A percentile compares a stretch with the other conserved stretches of the same genome.
Conservation (phyloP, 495 filamentous ascomycete genomes). For the Hypoxylon trugodes region DNA sequence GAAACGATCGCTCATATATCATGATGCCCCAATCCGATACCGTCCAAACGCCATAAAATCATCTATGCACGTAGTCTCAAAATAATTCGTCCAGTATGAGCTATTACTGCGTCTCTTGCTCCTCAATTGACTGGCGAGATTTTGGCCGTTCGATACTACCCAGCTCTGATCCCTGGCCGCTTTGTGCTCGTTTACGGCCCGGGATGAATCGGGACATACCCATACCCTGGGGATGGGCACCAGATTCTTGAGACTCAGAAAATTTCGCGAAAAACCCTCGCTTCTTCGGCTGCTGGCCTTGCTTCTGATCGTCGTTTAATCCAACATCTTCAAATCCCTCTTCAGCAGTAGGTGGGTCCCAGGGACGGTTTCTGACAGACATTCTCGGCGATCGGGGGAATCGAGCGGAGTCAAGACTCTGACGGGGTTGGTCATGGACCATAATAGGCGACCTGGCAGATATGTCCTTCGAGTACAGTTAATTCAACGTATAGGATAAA, state of each 20-base stretch:
- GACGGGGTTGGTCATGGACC: conserved; percentile 69
- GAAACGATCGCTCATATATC: conserved; percentile 41
- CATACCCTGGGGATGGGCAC: conserved; percentile 48
- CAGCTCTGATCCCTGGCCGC: conserved; percentile 75
- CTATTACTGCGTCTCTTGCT: conserved; percentile 49
- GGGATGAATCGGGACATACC: conserved; percentile 71
- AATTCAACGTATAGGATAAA: conserved; percentile 17
- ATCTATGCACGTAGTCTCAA: conserved; percentile 35
- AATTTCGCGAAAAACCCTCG: conserved; percentile 87
- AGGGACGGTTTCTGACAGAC: conserved; percentile 58
- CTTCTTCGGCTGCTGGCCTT: conserved; percentile 69
- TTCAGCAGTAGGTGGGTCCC: conserved; percentile 69
- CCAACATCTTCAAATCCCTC: conserved; percentile 92
- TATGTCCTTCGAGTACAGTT: conserved; percentile 72
- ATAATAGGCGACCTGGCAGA: conserved; percentile 84
- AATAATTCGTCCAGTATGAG: conserved; percentile 4
- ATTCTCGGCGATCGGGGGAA: conserved; percentile 65
- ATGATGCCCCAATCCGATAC: conserved; percentile 36
- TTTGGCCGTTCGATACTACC: conserved; percentile 59
- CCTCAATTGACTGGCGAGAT: conserved; percentile 42
- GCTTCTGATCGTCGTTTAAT: conserved; percentile 74
- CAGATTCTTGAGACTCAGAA: conserved; percentile 64
- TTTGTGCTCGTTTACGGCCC: conserved; percentile 77
- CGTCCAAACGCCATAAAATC: conserved; percentile 34
- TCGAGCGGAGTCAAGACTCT: conserved; percentile 78